Base-by-base conservation (phyloP, 1,284 basidiomycete species). In the Irpex rosettiformis region DNA sequence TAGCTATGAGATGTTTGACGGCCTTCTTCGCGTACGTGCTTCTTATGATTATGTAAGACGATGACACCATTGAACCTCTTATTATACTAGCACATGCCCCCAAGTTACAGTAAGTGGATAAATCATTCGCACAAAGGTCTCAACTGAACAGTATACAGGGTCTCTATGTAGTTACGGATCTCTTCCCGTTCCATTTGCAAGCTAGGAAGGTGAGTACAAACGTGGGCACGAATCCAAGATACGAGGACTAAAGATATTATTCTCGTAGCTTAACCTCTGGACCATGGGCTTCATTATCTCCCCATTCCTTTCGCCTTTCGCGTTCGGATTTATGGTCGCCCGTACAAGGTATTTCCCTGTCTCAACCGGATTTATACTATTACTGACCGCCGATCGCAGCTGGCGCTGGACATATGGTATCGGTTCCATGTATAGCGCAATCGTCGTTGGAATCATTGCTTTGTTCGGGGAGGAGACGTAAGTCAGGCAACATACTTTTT, bases 351-450 rank as follows among this genome's bases (percentile, higher is more conserved):
- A 57, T 1, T 18, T 47, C 28, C 16, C 18, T 16, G 24, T 24
- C 22, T n/a, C 10, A 29, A 25, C 22, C n/a, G n/a, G n/a, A n/a
- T n/a, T n/a, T n/a, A n/a, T 11, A 51, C 48, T 11, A 3, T 10
- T 6, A 8, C n/a, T 24, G 43, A 18, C 21, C 13, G 18, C 10
- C n/a, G n/a, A 40, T 13, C 45, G 58, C 55, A 84, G 77, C 55
- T 89, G 85, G 84, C 73, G 86, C 45, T 91, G 88, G 88, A 78
- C 86, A 3, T 91, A 89, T 62, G 86, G 85, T 10, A 81, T 85
- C 52, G 88, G 82, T 1, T 81, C 78, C 40, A 79, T 89, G 3
- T 90, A 88, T 65, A 74, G 75, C 29, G 70, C 70, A 0, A 59
- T 87, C 8, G 84, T 90, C 5, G 75, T 89, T 6, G 45, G 76